Percentiles rank a stretch among this genome's conserved stretches.
Evolutionary conservation across 495 filamentous ascomycete genomes (phyloP).

Genomic region (Clohesyomyces aquaticus): DNA sequence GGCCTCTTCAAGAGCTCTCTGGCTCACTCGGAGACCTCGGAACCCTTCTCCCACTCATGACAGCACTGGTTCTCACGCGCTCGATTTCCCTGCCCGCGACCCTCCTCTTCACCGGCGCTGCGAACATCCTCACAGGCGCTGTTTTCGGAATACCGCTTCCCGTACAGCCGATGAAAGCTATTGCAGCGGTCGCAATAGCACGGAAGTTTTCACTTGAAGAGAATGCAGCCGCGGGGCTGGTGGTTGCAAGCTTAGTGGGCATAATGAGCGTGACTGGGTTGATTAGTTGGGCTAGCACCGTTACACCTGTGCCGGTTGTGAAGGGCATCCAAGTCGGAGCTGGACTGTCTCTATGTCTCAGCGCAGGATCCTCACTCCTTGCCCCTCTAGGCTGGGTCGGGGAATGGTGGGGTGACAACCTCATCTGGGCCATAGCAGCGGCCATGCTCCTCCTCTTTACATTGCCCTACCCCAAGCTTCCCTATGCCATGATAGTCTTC

Average conservation of each 20-base stretch:
- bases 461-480: conserved; percentile 61
- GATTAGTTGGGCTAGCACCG: conserved; percentile 66
- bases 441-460: conserved; percentile 71
- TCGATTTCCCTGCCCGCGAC: conserved; percentile 82
- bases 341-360: conserved; percentile 76
- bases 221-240: conserved; percentile 78
- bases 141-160: conserved; percentile 85
- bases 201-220: conserved; percentile 64
- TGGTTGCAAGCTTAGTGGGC: conserved; percentile 71
- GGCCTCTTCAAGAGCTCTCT: conserved; percentile 80
- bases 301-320: conserved; percentile 81
- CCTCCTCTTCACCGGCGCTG: conserved; percentile 82
- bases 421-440: conserved; percentile 68
- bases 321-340: conserved; percentile 95
- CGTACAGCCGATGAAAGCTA: conserved; percentile 74
- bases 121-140: conserved; percentile 80
- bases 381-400: conserved; percentile 60
- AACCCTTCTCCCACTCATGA: conserved; percentile 85
- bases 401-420: conserved; percentile 71
- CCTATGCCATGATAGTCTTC: conserved; percentile 76
- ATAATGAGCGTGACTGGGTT: conserved; percentile 77
- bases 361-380: conserved; percentile 68
- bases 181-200: conserved; percentile 83
- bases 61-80: conserved; percentile 73
- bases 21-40: conserved; percentile 90